These are phyloP conservation scores for Aspergillus alliaceus DNA, from an alignment of 2,329 filamentous ascomycete species.

Conservation along the genomic window DNA sequence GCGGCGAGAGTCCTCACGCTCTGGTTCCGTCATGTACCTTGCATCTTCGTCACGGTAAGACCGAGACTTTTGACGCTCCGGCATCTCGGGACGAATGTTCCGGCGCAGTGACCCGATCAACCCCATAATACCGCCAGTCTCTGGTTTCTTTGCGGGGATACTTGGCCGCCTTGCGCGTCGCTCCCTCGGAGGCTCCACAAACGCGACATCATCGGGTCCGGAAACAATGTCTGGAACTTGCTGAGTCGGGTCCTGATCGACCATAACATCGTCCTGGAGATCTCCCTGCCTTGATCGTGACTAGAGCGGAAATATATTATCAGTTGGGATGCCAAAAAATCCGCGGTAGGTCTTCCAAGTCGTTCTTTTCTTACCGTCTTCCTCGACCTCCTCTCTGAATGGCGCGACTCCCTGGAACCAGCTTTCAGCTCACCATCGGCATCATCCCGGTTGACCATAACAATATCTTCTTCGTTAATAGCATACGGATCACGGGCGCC, in stretches of 20 bases:
- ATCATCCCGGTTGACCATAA: conserved; percentile 57
- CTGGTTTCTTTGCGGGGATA: conserved; percentile 62
- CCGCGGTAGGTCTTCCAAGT: background rate
- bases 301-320: conserved; percentile 19
- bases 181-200: conserved; percentile 52
- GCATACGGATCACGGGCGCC: conserved; percentile 58
- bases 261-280: conserved; percentile 54
- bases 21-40: conserved; percentile 34
- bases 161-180: conserved; percentile 60
- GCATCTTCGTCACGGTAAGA: conserved; percentile 37
- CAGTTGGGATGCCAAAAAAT: background rate
- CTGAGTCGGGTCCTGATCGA: conserved; percentile 50
- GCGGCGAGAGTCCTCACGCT: conserved; percentile 36
- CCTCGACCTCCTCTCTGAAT: conserved; percentile 37
- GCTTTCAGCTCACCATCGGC: conserved; percentile 32
- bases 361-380: conserved; percentile 33
- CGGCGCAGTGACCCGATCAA: conserved; percentile 57
- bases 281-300: conserved; percentile 34
- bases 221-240: conserved; percentile 45
- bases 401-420: conserved; percentile 33
- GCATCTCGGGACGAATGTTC: conserved; percentile 30
- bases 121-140: conserved; percentile 56
- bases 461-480: conserved; percentile 63
- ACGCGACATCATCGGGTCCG: conserved; percentile 52
- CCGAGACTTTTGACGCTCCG: conserved; percentile 39